Conservation (phyloP, 2,329 filamentous ascomycete genomes). For the Daldinia sp. region DNA sequence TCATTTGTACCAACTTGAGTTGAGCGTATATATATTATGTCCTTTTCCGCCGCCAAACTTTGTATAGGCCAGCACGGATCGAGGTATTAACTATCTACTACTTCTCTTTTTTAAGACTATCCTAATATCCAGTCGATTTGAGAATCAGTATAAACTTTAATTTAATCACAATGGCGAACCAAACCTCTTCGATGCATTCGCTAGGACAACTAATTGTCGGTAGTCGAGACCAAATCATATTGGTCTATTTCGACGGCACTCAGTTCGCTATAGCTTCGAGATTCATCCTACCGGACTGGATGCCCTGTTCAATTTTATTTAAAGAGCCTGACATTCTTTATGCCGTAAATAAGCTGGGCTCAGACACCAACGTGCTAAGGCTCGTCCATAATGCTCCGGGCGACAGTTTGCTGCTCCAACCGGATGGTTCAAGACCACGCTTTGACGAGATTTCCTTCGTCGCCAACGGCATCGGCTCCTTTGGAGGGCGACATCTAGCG, state of each 20-base stretch:
- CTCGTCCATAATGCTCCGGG: not conserved
- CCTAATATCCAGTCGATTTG: not conserved
- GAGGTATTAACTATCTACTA: not conserved
- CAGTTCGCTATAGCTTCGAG: not conserved
- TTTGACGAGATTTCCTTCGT: not conserved
- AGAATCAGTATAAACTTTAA: not conserved
- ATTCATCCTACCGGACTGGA: not conserved
- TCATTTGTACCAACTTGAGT: not conserved
- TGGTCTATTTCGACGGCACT: not conserved
- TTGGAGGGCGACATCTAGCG: not conserved
- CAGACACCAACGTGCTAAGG: not conserved
- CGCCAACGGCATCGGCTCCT: not conserved
- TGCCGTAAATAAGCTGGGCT: not conserved
- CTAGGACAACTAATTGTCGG: not conserved
- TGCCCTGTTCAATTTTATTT: not conserved
- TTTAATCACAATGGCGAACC: not conserved
- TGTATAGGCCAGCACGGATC: not conserved
- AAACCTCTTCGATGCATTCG: not conserved
- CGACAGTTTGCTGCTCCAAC: not conserved
- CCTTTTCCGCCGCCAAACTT: not conserved
- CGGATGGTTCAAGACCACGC: not conserved
- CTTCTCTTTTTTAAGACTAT: not conserved
- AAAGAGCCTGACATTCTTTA: conserved; percentile 3
- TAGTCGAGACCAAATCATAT: not conserved
- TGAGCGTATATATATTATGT: not conserved